Percentiles rank a stretch among this genome's conserved stretches.
Evolutionary conservation across 2,329 filamentous ascomycete species (phyloP).

Genomic region (Clarireedia sp.): DNA sequence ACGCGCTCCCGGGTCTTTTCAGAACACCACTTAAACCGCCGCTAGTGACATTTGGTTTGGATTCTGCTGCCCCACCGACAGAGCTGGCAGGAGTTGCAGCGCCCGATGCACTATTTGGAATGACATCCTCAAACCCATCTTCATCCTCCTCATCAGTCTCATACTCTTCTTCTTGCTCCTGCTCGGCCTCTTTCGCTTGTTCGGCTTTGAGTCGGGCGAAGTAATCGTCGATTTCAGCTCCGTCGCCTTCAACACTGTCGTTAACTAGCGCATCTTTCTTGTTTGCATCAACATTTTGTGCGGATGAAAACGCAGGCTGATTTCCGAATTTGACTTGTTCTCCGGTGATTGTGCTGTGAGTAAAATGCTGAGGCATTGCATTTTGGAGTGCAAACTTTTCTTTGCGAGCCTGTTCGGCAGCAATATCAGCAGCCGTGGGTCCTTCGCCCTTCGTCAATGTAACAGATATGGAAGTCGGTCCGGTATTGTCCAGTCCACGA

Average conservation of each 20-base stretch:
- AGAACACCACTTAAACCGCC: conserved; percentile 21
- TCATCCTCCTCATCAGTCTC: conserved; percentile 41
- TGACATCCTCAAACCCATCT: conserved; percentile 40
- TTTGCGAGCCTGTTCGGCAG: conserved; percentile 55
- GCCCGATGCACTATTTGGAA: conserved; percentile 21
- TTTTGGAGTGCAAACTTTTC: conserved; percentile 62
- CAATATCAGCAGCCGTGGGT: conserved; percentile 58
- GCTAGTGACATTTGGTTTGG: conserved; percentile 14
- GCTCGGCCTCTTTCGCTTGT: conserved; percentile 42
- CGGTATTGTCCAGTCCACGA: conserved; percentile 57
- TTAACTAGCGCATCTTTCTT: conserved; percentile 38
- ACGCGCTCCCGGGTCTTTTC: conserved; percentile 25
- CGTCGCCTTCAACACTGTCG: conserved; percentile 40
- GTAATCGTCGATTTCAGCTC: conserved; percentile 55
- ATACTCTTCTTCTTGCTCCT: conserved; percentile 43
- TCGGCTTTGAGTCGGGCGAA: conserved; percentile 59
- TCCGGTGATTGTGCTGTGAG: conserved; percentile 59
- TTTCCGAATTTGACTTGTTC: conserved; percentile 46
- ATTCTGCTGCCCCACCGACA: conserved; percentile 14
- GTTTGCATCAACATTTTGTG: conserved; percentile 33
- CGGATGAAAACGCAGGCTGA: conserved; percentile 32
- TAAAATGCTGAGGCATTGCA: conserved; percentile 63
- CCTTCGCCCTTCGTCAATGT: conserved; percentile 60
- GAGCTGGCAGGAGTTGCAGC: conserved; percentile 26
- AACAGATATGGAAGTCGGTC: conserved; percentile 61